These are phyloP conservation scores for Leccinum pellstonianum DNA, from an alignment of 768 basidiomycete genomes.

Conservation along the genomic window DNA sequence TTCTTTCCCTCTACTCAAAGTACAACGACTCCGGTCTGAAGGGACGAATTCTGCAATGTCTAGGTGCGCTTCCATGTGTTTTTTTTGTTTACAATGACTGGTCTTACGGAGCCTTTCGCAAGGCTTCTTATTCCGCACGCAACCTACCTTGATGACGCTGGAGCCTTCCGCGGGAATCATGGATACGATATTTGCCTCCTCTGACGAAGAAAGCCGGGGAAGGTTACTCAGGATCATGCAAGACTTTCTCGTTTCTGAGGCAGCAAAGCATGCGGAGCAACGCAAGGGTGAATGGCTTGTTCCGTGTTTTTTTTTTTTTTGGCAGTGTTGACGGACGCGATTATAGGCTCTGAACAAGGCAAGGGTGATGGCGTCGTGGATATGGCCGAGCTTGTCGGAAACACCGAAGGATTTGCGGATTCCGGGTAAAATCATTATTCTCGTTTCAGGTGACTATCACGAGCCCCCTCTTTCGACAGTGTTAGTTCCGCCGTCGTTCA, in stretches of 20 bases:
- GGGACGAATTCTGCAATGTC: constrained; percentile 76
- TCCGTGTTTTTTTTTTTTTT: not conserved
- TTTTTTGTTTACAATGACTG: not conserved
- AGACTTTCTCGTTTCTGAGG: constrained; percentile 85
- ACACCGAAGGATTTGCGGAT: constrained; percentile 93
- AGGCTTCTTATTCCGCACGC: constrained; percentile 92
- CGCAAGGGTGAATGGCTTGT: constrained; percentile 53
- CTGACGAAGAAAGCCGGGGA: constrained; percentile 68
- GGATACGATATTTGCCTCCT: constrained; percentile 81
- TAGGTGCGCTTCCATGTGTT: constrained; percentile 52
- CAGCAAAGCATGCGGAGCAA: constrained; percentile 69
- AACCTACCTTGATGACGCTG: constrained; percentile 87
- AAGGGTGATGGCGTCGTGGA: constrained; percentile 53
- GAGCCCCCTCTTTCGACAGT: not conserved
- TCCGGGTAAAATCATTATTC: constrained; percentile 67
- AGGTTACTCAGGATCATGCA: constrained; percentile 85
- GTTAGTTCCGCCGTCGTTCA: constrained; percentile 59
- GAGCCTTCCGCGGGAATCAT: constrained; percentile 79
- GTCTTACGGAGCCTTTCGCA: constrained; percentile 1
- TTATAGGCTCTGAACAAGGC: constrained; percentile 20
- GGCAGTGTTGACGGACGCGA: not conserved
- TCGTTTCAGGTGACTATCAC: not conserved
- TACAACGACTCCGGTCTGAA: constrained; percentile 57
- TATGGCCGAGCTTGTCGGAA: constrained; percentile 93
- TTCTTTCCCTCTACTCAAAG: constrained; percentile 73